These are phyloP conservation scores for Paragyromitra xinjiangensis DNA, from an alignment of 495 filamentous ascomycete species.

Conservation along the genomic window DNA sequence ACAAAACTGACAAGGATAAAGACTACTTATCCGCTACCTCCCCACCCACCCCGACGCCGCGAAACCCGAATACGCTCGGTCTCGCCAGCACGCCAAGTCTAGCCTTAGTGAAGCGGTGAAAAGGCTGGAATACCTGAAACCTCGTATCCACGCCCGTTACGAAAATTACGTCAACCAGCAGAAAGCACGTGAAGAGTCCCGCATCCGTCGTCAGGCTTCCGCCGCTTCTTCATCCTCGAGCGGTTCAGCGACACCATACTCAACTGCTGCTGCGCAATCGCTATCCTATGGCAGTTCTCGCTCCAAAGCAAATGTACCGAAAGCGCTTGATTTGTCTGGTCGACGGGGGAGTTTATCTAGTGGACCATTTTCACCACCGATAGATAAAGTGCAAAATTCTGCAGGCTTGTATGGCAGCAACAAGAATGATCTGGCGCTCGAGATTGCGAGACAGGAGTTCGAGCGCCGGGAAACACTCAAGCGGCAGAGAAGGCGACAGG, in stretches of 20 bases:
- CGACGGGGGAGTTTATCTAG: conserved; percentile 38
- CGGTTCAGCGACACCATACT: conserved; percentile 3
- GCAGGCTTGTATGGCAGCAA: conserved; percentile 19
- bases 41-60: conserved; percentile 60
- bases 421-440: conserved; percentile 43
- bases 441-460: conserved; percentile 56
- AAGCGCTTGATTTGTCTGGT: conserved; percentile 40
- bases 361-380: conserved; percentile 51
- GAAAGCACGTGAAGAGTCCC: conserved; percentile 24
- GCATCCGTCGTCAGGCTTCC: conserved; percentile 17
- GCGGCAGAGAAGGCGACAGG: conserved; percentile 31
- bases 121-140: conserved; percentile 72
- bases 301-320: conserved; percentile 24
- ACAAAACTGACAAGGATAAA: conserved; percentile 25
- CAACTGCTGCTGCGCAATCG: conserved; percentile 33
- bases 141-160: conserved; percentile 72
- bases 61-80: conserved; percentile 24
- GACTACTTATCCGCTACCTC: conserved; percentile 59
- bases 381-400: conserved; percentile 28
- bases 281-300: conserved; percentile 25
- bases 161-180: conserved; percentile 60
- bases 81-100: conserved; percentile 62
- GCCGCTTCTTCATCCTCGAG: neutral
- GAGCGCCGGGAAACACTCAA: conserved; percentile 53
- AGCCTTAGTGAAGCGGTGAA: conserved; percentile 66